phyloP scores from a whole-genome alignment of 805 yeast species.

The Metschnikowia kunwiensis region DNA sequence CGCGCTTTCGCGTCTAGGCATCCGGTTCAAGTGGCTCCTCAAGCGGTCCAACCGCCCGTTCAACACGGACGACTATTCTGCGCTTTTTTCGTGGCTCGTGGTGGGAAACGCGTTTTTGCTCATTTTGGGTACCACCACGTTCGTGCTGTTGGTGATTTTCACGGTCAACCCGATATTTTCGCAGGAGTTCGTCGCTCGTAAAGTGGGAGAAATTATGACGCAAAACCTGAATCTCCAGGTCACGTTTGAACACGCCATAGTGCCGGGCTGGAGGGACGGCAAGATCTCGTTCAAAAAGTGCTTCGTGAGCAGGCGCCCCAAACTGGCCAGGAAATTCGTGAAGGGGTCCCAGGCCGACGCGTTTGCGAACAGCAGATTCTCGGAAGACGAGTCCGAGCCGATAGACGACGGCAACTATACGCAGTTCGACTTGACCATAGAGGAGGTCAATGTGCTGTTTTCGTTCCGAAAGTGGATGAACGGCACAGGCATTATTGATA shows the following conservation, averaged over 20 bases:
- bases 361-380: slow-evolving; percentile 43
- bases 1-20: slow-evolving; percentile 27
- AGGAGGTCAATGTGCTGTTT: slow-evolving; percentile 74
- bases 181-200: slow-evolving; percentile 80
- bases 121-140: slow-evolving; percentile 87
- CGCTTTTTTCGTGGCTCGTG: slow-evolving; percentile 87
- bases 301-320: slow-evolving; percentile 81
- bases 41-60: slow-evolving; percentile 78
- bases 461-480: slow-evolving; percentile 85
- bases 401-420: slow-evolving; percentile 91
- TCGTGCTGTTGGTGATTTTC: slow-evolving; percentile 73
- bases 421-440: slow-evolving; percentile 88
- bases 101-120: slow-evolving; percentile 82
- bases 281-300: slow-evolving; percentile 81
- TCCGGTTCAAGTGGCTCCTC: slow-evolving; percentile 65
- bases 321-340: slow-evolving; percentile 47
- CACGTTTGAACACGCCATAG: slow-evolving; percentile 88
- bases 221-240: slow-evolving; percentile 79
- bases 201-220: slow-evolving; percentile 79
- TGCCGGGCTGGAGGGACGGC: slow-evolving; percentile 91
- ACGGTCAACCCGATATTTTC: slow-evolving; percentile 82
- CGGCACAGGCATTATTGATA: slow-evolving; percentile 83
- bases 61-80: slow-evolving; percentile 88
- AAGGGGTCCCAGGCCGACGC: slow-evolving; percentile 77
- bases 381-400: slow-evolving; percentile 14